Evolutionary conservation across 2,329 filamentous ascomycete genomes (phyloP), one percentile per base, ranked within the genome.

Genomic region (Fusarium newnesense): DNA sequence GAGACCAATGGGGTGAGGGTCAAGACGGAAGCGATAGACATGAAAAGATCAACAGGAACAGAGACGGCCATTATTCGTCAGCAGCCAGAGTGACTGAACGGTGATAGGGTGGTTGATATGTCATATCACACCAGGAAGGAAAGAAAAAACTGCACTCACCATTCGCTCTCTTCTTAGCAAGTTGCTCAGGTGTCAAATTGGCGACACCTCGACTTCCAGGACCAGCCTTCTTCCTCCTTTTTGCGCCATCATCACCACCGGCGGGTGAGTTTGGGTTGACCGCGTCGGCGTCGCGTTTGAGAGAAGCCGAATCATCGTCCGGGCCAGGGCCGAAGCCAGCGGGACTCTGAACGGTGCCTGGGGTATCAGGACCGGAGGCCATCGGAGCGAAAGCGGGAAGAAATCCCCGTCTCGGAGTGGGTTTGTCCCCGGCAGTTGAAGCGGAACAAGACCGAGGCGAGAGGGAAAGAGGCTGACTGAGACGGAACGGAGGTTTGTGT

Each of bases 141-240:
- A 57, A 52, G n/a, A 2, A 42, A 60, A 36, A n/a, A 53, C n/a
- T 54, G 24, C 15, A 81, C 84, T 77, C 80, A 89, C 87, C 87
- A 77, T 89, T 90, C 37, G 87, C 87, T 64, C 88, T 84, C 78
- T 90, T 90, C 80, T 94, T 93, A 65, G 90, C 89, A 57, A 95
- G 85, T 81, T 95, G 91, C 77, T 95, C 93, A 40, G 92, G 90
- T 3, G 92, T 94, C 79, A 92, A 86, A 75, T 92, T 92, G 58
- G 88, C 88, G 46, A 89, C 87, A 16, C 87, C 87, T 52, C 87
- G 81, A 32, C 84, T 84, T 10, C 85, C 83, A 10, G 84, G 80
- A 4, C 80, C 84, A 12, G 80, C 80, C 74, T 84, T 87, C 73
- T 85, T 85, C 77, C 83, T 87, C 79, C 83, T 87, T 80, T 87